phyloP scores from a whole-genome alignment of 495 filamentous ascomycete species.

The Aspergillus indologenus region DNA sequence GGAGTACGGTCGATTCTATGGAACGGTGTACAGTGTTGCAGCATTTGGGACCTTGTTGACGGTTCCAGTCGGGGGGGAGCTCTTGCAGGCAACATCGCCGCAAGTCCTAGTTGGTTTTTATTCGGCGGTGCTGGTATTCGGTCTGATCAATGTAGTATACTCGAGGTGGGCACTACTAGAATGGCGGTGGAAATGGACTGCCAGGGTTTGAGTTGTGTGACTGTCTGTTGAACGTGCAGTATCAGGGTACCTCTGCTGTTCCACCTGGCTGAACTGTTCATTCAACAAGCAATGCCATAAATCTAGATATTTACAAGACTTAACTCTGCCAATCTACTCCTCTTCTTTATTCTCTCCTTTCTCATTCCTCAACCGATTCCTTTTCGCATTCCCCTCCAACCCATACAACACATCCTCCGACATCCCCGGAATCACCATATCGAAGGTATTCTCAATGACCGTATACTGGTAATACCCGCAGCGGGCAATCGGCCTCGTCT shows the following conservation, averaged over 20 bases:
- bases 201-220: constrained; percentile 25
- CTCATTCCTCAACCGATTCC: constrained; percentile 18
- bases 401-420: constrained; percentile 34
- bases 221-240: too few relatives aligned
- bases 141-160: constrained; percentile 30
- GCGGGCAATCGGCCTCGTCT: constrained; percentile 55
- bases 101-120: constrained; percentile 37
- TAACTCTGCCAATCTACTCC: background rate
- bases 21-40: constrained; percentile 59
- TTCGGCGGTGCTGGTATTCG: constrained; percentile 33
- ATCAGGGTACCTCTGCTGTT: too few relatives aligned
- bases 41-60: constrained; percentile 48
- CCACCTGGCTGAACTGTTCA: too few relatives aligned
- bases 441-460: constrained; percentile 48
- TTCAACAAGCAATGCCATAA: too few relatives aligned
- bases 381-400: constrained; percentile 21
- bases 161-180: constrained; percentile 46
- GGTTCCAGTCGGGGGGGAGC: constrained; percentile 35
- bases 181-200: constrained; percentile 46
- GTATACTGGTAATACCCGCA: constrained; percentile 59
- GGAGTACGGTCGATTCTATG: constrained; percentile 65
- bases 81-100: constrained; percentile 36
- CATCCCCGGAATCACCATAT: constrained; percentile 47
- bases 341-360: constrained; percentile 4
- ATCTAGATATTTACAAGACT: background rate